Evolutionary conservation across 805 yeast species (phyloP).

Genomic region (Cyberlindnera misumaiensis): DNA sequence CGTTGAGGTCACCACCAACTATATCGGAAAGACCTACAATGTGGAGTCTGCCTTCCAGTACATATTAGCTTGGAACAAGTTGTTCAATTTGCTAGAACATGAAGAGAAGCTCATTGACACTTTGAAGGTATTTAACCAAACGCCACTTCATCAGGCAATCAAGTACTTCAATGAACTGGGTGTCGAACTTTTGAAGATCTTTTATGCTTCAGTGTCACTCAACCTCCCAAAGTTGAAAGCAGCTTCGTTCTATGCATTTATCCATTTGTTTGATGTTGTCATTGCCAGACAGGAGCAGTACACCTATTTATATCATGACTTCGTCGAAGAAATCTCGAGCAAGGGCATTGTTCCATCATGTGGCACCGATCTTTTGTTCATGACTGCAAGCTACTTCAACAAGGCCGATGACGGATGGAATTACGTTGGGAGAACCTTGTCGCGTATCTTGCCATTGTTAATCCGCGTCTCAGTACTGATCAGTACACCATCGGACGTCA

Average conservation of each 20-base stretch:
- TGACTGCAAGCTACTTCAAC: slow-evolving; percentile 40
- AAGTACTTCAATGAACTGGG: slow-evolving; percentile 58
- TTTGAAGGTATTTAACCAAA: slow-evolving; percentile 43
- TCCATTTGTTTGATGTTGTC: slow-evolving; percentile 54
- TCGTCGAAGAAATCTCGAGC: slow-evolving; percentile 28
- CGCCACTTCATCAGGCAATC: slow-evolving; percentile 47
- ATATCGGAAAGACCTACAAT: slow-evolving; percentile 63
- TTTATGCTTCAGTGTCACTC: slow-evolving; percentile 19
- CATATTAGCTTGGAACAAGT: slow-evolving; percentile 45
- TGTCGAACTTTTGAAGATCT: slow-evolving; percentile 31
- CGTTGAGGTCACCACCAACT: slow-evolving; percentile 50
- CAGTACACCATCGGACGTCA: slow-evolving; percentile 14
- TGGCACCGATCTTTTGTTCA: slow-evolving; percentile 43
- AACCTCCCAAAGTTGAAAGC: slow-evolving; percentile 23
- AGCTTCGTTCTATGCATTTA: slow-evolving; percentile 46
- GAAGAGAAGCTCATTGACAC: slow-evolving; percentile 40
- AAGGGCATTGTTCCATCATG: slow-evolving; percentile 35
- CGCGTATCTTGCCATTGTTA: slow-evolving; percentile 50
- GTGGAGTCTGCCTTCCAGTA: slow-evolving; percentile 48
- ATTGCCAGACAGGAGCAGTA: slow-evolving; percentile 63
- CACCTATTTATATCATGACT: slow-evolving; percentile 47
- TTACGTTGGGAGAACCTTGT: slow-evolving; percentile 54
- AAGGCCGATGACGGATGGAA: slow-evolving; percentile 52
- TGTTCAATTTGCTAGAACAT: slow-evolving; percentile 30
- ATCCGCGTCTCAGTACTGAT: slow-evolving; percentile 34